Conservation (phyloP, 2,329 filamentous ascomycete species). For the Fusarium humuli region DNA sequence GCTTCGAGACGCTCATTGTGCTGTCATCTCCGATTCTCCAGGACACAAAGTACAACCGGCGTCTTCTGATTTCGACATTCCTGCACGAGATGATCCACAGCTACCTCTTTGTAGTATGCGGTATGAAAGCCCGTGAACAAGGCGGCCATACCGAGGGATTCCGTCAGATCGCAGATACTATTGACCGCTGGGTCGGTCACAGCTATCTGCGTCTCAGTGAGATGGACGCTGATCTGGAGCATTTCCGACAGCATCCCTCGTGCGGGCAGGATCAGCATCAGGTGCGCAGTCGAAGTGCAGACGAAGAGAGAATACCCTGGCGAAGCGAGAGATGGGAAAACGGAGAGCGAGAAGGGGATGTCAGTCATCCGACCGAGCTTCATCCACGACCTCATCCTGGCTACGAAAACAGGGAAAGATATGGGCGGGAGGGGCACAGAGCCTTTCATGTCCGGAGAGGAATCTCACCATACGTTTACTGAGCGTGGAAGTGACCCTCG, state of each 20-base stretch:
- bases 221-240: slow-evolving; percentile 71
- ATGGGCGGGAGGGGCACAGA: slow-evolving; percentile 51
- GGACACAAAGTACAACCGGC: slow-evolving; percentile 66
- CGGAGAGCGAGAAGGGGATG: slow-evolving; percentile 22
- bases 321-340: slow-evolving; percentile 39
- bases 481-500: slow-evolving; percentile 33
- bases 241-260: slow-evolving; percentile 56
- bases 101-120: slow-evolving; percentile 72
- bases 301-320: slow-evolving; percentile 30
- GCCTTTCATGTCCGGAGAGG: slow-evolving; percentile 42
- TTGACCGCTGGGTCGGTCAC: slow-evolving; percentile 70
- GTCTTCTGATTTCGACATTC: slow-evolving; percentile 72
- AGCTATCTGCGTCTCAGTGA: slow-evolving; percentile 66
- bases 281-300: slow-evolving; percentile 26
- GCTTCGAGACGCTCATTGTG: slow-evolving; percentile 72
- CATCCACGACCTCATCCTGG: slow-evolving; percentile 30
- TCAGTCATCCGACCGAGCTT: slow-evolving; percentile 35
- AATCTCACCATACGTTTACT: slow-evolving; percentile 50
- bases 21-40: slow-evolving; percentile 70
- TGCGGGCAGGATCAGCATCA: slow-evolving; percentile 44
- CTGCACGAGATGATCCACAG: slow-evolving; percentile 76
- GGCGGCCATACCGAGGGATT: slow-evolving; percentile 73
- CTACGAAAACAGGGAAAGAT: slow-evolving; percentile 51
- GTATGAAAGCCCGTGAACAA: slow-evolving; percentile 64
- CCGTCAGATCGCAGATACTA: slow-evolving; percentile 66